Evolutionary conservation across 2,329 filamentous ascomycete genomes (phyloP).

Genomic region (Ophiostoma himal-ulmi): DNA sequence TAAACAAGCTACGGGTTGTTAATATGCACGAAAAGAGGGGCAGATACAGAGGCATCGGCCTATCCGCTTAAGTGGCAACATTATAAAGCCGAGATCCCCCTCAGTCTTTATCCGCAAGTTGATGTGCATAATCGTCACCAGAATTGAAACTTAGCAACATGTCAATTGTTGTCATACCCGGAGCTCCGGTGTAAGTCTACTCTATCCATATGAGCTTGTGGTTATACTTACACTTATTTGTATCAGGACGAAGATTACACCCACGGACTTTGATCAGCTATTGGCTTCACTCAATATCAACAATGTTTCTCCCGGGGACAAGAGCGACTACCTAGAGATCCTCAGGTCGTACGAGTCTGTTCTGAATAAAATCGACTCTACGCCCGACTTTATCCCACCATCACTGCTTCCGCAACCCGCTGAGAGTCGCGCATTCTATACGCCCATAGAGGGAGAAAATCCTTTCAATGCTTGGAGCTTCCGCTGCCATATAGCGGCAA

Average conservation of each 20-base stretch:
- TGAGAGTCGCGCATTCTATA: background rate
- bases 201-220: background rate
- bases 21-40: no score
- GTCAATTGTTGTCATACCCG: background rate
- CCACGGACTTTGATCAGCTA: background rate
- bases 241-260: background rate
- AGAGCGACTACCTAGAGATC: background rate
- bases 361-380: background rate
- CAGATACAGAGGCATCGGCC: no score
- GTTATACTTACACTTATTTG: background rate
- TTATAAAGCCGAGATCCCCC: no score
- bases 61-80: no score
- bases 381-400: background rate
- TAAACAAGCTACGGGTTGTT: no score
- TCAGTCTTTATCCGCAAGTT: no score
- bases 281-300: background rate
- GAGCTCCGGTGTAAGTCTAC: background rate
- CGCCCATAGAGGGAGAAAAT: background rate
- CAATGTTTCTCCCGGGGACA: background rate
- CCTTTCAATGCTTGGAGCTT: conserved; percentile 7
- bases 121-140: no score
- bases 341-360: background rate
- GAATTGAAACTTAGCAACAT: background rate
- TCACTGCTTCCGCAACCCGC: background rate
- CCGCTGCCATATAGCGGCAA: background rate